phyloP scores from a whole-genome alignment of 2,329 filamentous ascomycete genomes.

The Pseudogymnoascus sp. region DNA sequence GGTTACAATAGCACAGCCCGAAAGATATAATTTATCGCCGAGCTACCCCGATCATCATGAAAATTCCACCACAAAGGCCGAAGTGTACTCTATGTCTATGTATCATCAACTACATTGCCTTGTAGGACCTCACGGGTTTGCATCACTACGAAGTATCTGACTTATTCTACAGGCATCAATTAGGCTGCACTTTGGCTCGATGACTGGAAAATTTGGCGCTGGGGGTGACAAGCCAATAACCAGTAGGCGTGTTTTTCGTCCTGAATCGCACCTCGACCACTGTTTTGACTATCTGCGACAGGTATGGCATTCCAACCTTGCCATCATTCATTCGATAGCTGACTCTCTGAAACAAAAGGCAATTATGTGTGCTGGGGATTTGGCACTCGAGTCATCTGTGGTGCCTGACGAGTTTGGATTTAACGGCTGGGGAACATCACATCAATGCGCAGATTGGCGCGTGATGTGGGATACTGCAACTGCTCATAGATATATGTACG shows the following conservation, averaged over 20 bases:
- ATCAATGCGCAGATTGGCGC: not conserved
- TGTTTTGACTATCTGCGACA: not conserved
- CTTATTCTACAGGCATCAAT: not conserved
- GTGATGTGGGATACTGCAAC: not conserved
- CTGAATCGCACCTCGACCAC: not conserved
- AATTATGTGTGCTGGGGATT: not conserved
- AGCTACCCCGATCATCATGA: not conserved
- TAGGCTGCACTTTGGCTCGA: not conserved
- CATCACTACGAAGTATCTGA: not conserved
- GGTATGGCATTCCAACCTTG: not conserved
- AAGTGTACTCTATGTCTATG: not conserved
- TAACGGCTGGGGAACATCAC: not conserved
- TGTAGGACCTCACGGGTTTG: not conserved
- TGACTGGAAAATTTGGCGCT: not conserved
- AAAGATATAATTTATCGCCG: not conserved
- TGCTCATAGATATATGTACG: not conserved
- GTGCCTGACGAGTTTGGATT: not conserved
- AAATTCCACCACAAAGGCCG: not conserved
- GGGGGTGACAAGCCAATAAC: not conserved
- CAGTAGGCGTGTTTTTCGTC: not conserved
- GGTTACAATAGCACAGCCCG: not conserved
- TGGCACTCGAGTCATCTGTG: not conserved
- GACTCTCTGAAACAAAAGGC: not conserved
- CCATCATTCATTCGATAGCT: not conserved
- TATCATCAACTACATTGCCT: not conserved